phyloP scores from a whole-genome alignment of 345 rosid genomes.

The Populus tremula region DNA sequence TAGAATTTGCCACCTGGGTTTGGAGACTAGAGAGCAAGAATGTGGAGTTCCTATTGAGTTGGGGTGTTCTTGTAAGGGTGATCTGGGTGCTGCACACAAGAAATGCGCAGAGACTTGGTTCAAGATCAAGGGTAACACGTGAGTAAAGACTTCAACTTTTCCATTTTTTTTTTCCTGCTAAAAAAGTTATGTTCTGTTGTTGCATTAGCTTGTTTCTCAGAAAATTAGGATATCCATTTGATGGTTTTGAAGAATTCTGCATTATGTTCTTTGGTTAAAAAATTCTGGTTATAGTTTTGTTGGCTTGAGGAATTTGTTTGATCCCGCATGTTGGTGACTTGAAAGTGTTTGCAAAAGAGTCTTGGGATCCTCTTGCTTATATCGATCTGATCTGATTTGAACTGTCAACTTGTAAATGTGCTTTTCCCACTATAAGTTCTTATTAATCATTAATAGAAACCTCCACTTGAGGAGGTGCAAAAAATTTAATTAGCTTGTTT shows the following conservation, averaged over 20 bases:
- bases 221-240: background rate
- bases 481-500: too few species aligned
- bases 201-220: background rate
- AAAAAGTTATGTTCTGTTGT: background rate
- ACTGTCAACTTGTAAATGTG: background rate
- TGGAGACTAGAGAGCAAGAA: conserved; percentile 35
- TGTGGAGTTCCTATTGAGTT: conserved; percentile 34
- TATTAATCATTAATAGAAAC: background rate
- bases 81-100: conserved; percentile 44
- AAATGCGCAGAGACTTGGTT: conserved; percentile 51
- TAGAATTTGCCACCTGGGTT: conserved; percentile 67
- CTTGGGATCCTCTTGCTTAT: conserved; percentile 8
- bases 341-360: conserved; percentile 4
- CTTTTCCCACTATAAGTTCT: background rate
- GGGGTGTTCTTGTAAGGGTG: conserved; percentile 47
- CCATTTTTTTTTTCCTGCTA: background rate
- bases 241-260: background rate
- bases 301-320: conserved; percentile 9
- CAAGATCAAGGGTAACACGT: conserved; percentile 48
- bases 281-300: background rate
- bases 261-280: background rate
- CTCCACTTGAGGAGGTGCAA: background rate
- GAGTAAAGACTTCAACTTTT: conserved; percentile 7
- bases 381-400: conserved; percentile 1
- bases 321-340: conserved; percentile 12